Percentiles rank a stretch among this genome's conserved stretches.
Conservation (phyloP, 164 flowering plant species). For the Akebia trifoliata region DNA sequence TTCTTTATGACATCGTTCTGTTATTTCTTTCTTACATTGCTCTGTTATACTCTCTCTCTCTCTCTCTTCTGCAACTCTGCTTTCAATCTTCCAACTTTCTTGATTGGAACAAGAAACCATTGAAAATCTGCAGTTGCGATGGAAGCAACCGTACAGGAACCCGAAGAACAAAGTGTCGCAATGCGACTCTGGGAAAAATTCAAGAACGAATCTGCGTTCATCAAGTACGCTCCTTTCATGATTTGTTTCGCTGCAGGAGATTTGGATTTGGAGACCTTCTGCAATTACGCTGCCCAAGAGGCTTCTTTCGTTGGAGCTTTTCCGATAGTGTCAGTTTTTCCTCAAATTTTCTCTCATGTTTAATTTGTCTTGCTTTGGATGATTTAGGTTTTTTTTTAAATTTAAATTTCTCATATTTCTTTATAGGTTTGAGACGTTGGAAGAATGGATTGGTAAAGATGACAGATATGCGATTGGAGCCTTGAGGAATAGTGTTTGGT, state of each 20-base stretch:
- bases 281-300: slow-evolving; percentile 70
- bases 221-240: slow-evolving; percentile 67
- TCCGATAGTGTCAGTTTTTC: slow-evolving; percentile 67
- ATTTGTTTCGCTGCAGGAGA: slow-evolving; percentile 68
- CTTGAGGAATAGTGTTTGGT: slow-evolving; percentile 61
- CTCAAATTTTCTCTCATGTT: neutral
- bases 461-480: slow-evolving; percentile 53
- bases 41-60: too few relatives aligned
- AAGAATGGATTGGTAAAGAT: slow-evolving; percentile 90
- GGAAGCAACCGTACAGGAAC: too few relatives aligned
- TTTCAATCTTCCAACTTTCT: too few relatives aligned
- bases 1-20: too few relatives aligned
- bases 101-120: too few relatives aligned
- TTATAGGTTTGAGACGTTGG: slow-evolving; percentile 68
- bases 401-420: neutral
- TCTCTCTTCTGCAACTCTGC: too few relatives aligned
- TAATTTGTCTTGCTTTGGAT: too few relatives aligned
- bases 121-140: too few relatives aligned
- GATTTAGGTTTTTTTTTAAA: too few relatives aligned
- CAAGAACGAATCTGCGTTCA: slow-evolving; percentile 42
- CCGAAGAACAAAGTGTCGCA: slow-evolving; percentile 51
- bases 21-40: too few relatives aligned
- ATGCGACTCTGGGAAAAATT: slow-evolving; percentile 63
- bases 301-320: slow-evolving; percentile 71
- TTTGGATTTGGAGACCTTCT: slow-evolving; percentile 52